A percentile compares a stretch with the other conserved stretches of the same genome.
Evolutionary conservation across 1,284 basidiomycete species (phyloP).

Genomic region (Exobasidium rhododendri): DNA sequence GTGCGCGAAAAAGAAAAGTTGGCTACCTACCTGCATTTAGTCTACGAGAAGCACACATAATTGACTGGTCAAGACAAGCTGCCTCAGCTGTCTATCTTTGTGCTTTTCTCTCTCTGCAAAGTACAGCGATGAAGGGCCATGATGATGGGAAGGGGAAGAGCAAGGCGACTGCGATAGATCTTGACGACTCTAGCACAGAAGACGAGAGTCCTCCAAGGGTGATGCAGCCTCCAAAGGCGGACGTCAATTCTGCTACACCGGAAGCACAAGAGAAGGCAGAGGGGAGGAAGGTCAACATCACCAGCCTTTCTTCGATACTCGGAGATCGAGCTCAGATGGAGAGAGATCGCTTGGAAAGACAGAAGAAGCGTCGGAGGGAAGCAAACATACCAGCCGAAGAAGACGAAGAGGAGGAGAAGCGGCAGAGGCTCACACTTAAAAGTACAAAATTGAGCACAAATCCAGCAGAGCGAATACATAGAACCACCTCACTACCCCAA

Average conservation of each 20-base stretch:
- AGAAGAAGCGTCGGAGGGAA: conserved; percentile 26
- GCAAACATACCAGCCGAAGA: conserved; percentile 19
- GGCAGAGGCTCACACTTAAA: neutral
- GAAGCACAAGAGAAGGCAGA: neutral
- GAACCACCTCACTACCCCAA: neutral
- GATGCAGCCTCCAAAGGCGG: neutral
- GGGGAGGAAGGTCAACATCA: conserved; percentile 10
- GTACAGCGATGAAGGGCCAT: neutral
- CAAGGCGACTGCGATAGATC: neutral
- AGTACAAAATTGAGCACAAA: neutral
- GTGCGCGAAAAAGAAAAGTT: too few species aligned
- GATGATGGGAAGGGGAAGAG: neutral
- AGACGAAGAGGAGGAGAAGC: conserved; percentile 17
- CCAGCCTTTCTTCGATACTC: conserved; percentile 5
- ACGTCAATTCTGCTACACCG: too few species aligned
- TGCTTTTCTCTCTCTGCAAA: too few species aligned
- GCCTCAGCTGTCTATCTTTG: too few species aligned
- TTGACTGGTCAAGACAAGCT: too few species aligned
- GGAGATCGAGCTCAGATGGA: conserved; percentile 42
- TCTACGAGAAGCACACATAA: too few species aligned
- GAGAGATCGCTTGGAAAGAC: conserved; percentile 33
- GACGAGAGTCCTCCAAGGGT: neutral
- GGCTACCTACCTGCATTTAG: too few species aligned
- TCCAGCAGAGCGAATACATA: too few species aligned
- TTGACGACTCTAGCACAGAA: neutral